Percentiles rank a stretch among this genome's conserved stretches.
Conservation (phyloP, 2,329 filamentous ascomycete genomes). For the Pseudogymnoascus sp. region DNA sequence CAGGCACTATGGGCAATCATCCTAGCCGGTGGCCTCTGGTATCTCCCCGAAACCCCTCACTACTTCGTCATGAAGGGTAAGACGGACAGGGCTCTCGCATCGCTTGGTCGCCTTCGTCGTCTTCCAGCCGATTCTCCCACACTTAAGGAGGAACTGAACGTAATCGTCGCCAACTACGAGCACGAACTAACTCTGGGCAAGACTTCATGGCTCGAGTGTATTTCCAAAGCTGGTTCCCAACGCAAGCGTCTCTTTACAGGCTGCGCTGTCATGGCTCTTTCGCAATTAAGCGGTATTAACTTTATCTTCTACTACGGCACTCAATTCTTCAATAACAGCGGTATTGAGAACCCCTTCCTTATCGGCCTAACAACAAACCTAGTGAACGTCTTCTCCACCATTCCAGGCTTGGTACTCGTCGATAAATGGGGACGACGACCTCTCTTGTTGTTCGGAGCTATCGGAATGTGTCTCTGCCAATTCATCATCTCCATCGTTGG, state of each 20-base stretch:
- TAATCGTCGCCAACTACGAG: constrained; percentile 79
- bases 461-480: constrained; percentile 62
- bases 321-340: constrained; percentile 55
- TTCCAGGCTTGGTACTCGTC: constrained; percentile 63
- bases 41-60: constrained; percentile 15
- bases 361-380: constrained; percentile 66
- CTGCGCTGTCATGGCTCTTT: constrained; percentile 64
- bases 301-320: constrained; percentile 70
- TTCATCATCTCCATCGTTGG: constrained; percentile 57
- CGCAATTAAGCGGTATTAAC: constrained; percentile 66
- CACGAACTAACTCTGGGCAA: constrained; percentile 46
- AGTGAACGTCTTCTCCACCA: constrained; percentile 65
- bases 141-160: constrained; percentile 67
- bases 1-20: constrained; percentile 64
- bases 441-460: constrained; percentile 61
- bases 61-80: constrained; percentile 14
- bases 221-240: not conserved
- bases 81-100: constrained; percentile 12
- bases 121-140: constrained; percentile 57
- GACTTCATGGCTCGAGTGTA: not conserved
- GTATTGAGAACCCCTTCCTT: constrained; percentile 52
- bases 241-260: constrained; percentile 61
- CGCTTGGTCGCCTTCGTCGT: constrained; percentile 12
- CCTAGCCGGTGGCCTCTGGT: constrained; percentile 29
- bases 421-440: constrained; percentile 66